phyloP scores from a whole-genome alignment of 2,329 filamentous ascomycete species.

The Pseudopithomyces maydicus region DNA sequence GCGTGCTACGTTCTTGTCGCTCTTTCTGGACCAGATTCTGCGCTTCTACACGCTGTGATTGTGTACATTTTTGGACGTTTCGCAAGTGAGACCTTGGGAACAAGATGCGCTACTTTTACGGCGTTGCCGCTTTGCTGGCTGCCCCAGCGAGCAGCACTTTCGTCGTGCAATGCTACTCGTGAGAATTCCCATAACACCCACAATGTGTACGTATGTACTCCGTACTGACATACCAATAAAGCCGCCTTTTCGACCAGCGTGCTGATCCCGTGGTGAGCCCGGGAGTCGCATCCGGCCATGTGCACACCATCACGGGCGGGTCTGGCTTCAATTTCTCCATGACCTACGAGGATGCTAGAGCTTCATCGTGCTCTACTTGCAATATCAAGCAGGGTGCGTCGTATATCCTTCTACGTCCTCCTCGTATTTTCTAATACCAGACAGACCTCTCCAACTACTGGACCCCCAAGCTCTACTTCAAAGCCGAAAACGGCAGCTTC shows the following conservation, averaged over 20 bases:
- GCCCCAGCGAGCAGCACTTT: slow-evolving; percentile 64
- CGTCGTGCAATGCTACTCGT: slow-evolving; percentile 62
- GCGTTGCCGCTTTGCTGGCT: slow-evolving; percentile 24
- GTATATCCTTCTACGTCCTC: slow-evolving; percentile 52
- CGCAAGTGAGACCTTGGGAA: too few relatives aligned
- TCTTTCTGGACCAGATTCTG: slow-evolving; percentile 11
- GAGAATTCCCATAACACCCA: neutral
- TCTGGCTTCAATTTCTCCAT: slow-evolving; percentile 68
- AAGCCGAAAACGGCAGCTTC: slow-evolving; percentile 51
- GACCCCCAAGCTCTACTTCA: slow-evolving; percentile 73
- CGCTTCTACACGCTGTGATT: too few relatives aligned
- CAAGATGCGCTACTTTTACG: slow-evolving; percentile 20
- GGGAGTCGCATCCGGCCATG: slow-evolving; percentile 62
- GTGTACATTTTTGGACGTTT: too few relatives aligned
- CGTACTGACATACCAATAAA: slow-evolving; percentile 34
- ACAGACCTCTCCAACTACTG: slow-evolving; percentile 69
- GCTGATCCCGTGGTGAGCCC: slow-evolving; percentile 71
- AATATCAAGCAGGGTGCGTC: slow-evolving; percentile 53
- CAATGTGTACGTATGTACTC: neutral
- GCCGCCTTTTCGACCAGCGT: slow-evolving; percentile 63
- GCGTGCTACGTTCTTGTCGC: slow-evolving; percentile 1
- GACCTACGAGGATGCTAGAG: slow-evolving; percentile 64
- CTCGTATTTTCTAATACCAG: neutral
- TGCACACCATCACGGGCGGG: slow-evolving; percentile 72
- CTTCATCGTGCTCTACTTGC: slow-evolving; percentile 68